Evolutionary conservation across 1,284 basidiomycete genomes (phyloP), one percentile per base, ranked within the genome.

Genomic region (Irpex rosettiformis): DNA sequence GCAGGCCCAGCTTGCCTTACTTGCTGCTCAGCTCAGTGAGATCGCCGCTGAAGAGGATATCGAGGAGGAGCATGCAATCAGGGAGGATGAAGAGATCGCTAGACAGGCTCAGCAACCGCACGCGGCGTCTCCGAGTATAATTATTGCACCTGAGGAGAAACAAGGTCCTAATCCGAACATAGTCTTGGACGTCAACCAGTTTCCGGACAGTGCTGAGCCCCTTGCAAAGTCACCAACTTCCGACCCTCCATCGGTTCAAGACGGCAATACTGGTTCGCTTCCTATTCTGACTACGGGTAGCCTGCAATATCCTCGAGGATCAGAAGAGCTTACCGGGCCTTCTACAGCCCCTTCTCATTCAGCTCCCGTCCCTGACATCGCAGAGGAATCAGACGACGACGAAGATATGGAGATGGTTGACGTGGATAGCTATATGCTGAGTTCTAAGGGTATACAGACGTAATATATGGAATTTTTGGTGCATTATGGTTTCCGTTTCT

Each of bases 21-120:
- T 88, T 28, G 84, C 86, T 1, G 82, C 82, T 2, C 86, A 88
- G 64, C 69, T 88, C 10, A 78, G 77, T 16, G 86, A 85, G 66
- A 75, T 87, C 47, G 80, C 77, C 28, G 65, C 65, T 22, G 75
- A 72, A 2, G 74, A 74, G 18, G 71, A 68, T 29, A 64, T 67
- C 43, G 70, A 69, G 24, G 67, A 62, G 6, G 58, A 58, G 10
- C 72, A 67, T 21, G 8, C 28, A 22, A 52, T 16, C 37, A n/a
- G 33, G 3, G 33, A 28, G 21, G 48, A 27, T 6, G 48, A 40
- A 13, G 45, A 56, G 25, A 7, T 21, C 18, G 47, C 10, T 18
- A 22, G 27, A 49, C 43, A 48, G n/a, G 16, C 4, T 18, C 42
- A 29, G 57, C 27, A n/a, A n/a, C 24, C 4, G 40, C 22, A 28